phyloP scores from a whole-genome alignment of 2,329 filamentous ascomycete genomes.

The Aureobasidium sp. region DNA sequence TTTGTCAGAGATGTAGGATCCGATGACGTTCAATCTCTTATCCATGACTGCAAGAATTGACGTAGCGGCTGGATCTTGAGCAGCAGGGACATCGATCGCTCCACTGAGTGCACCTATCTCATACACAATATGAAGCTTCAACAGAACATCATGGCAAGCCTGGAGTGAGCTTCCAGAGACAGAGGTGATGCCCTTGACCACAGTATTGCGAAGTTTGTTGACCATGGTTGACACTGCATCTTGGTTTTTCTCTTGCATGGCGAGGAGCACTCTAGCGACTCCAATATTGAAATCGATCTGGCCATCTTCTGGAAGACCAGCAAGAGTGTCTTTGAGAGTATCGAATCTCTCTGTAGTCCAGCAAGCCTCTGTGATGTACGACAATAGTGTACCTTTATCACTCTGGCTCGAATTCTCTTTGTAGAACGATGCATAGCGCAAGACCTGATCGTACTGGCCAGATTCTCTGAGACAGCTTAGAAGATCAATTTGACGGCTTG shows the following conservation, averaged over 20 bases:
- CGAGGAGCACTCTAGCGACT: slow-evolving; percentile 59
- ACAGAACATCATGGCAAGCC: slow-evolving; percentile 72
- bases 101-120: slow-evolving; percentile 73
- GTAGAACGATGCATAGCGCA: slow-evolving; percentile 9
- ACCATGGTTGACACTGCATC: slow-evolving; percentile 50
- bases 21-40: slow-evolving; percentile 77
- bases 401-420: slow-evolving; percentile 27
- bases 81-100: slow-evolving; percentile 14
- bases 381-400: slow-evolving; percentile 50
- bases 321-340: slow-evolving; percentile 56
- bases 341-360: slow-evolving; percentile 84
- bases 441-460: slow-evolving; percentile 52
- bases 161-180: slow-evolving; percentile 74
- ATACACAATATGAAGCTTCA: slow-evolving; percentile 78
- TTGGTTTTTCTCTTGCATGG: slow-evolving; percentile 45
- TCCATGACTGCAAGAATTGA: slow-evolving; percentile 39
- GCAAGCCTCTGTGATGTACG: slow-evolving; percentile 81
- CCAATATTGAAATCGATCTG: slow-evolving; percentile 72
- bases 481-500: slow-evolving; percentile 72
- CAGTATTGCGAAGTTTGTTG: slow-evolving; percentile 55
- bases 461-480: slow-evolving; percentile 86
- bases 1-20: slow-evolving; percentile 84
- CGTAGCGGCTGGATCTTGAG: slow-evolving; percentile 9
- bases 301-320: slow-evolving; percentile 35
- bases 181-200: slow-evolving; percentile 65